Conservation (phyloP, 208 protist genomes). For the Trypanosoma vivax region DNA sequence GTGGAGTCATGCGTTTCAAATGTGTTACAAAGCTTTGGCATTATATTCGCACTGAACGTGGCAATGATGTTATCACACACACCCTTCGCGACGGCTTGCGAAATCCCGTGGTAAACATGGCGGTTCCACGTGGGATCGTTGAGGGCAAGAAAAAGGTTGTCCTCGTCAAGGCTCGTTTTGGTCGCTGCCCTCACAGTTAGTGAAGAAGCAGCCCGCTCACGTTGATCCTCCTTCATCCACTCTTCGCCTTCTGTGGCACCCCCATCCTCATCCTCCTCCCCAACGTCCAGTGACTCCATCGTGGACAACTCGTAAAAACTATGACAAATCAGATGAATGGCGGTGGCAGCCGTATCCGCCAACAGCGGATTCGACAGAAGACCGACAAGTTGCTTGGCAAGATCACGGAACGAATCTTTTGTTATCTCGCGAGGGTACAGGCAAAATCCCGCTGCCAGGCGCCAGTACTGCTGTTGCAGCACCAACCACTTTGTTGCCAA, state of each 20-base stretch:
- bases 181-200: background rate
- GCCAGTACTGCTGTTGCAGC: constrained; percentile 72
- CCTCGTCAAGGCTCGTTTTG: constrained; percentile 70
- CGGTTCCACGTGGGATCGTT: constrained; percentile 72
- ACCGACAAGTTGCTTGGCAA: constrained; percentile 77
- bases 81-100: constrained; percentile 37
- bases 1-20: constrained; percentile 76
- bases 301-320: constrained; percentile 50
- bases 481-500: constrained; percentile 57
- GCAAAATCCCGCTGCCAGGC: constrained; percentile 72
- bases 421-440: constrained; percentile 69
- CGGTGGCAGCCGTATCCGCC: constrained; percentile 68
- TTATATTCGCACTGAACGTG: constrained; percentile 84
- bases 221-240: constrained; percentile 25
- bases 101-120: constrained; percentile 80
- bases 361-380: constrained; percentile 45
- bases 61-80: constrained; percentile 71
- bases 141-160: constrained; percentile 55
- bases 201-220: background rate
- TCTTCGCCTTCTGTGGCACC: constrained; percentile 2
- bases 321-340: constrained; percentile 70
- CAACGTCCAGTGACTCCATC: constrained; percentile 39
- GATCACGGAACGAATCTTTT: constrained; percentile 60
- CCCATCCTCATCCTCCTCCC: constrained; percentile 25
- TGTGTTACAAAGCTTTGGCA: constrained; percentile 83